phyloP scores from a whole-genome alignment of 1,284 basidiomycete species.

The Meripilus lineatus region DNA sequence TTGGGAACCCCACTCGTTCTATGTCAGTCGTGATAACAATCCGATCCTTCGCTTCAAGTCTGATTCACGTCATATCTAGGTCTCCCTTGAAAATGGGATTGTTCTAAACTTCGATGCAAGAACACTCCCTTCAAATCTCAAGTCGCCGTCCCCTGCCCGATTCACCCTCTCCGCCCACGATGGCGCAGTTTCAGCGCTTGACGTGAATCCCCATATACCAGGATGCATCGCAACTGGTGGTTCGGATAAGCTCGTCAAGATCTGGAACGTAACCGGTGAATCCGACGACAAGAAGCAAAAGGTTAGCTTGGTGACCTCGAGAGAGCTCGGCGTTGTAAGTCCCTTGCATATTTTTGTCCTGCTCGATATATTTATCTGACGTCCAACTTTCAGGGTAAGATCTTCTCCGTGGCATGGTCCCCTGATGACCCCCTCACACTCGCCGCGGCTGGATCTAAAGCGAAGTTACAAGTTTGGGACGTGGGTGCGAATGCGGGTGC shows the following conservation, averaged over 20 bases:
- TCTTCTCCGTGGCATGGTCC: slow-evolving; percentile 88
- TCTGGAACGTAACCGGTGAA: slow-evolving; percentile 87
- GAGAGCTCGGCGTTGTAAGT: slow-evolving; percentile 92
- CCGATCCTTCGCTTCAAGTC: not conserved
- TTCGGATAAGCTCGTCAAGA: slow-evolving; percentile 88
- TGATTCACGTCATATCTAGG: slow-evolving; percentile 37
- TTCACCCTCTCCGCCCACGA: slow-evolving; percentile 96
- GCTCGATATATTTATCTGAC: not conserved
- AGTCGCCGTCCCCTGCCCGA: slow-evolving; percentile 58
- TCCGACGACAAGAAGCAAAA: slow-evolving; percentile 62
- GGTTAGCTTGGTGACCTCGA: slow-evolving; percentile 83
- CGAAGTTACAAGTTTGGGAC: slow-evolving; percentile 94
- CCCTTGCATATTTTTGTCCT: not conserved
- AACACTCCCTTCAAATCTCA: slow-evolving; percentile 65
- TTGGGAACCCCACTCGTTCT: slow-evolving; percentile 85
- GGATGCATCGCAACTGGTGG: slow-evolving; percentile 93
- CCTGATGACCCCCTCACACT: slow-evolving; percentile 94
- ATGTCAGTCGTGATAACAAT: slow-evolving; percentile 50
- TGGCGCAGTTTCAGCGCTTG: slow-evolving; percentile 87
- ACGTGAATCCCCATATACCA: slow-evolving; percentile 87
- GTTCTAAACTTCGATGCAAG: slow-evolving; percentile 91
- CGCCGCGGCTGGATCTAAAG: slow-evolving; percentile 91
- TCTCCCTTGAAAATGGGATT: slow-evolving; percentile 89
- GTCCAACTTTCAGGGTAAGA: slow-evolving; percentile 71
- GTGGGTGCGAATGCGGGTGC: slow-evolving; percentile 74